These are phyloP conservation scores for Penicillium sp. DNA, from an alignment of 2,329 filamentous ascomycete genomes.

Conservation along the genomic window DNA sequence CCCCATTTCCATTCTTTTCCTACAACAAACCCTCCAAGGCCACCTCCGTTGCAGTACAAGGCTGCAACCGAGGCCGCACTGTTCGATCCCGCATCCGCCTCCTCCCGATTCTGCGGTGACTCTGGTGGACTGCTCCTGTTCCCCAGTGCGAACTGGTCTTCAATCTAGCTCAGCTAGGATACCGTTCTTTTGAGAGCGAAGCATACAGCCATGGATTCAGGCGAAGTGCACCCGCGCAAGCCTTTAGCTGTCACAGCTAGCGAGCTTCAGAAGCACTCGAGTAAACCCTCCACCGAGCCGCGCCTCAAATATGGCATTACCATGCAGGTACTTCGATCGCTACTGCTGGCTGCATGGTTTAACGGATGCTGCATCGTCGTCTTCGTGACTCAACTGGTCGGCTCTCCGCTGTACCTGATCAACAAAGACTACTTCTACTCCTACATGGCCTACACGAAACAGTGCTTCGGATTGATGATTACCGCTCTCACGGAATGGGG, in stretches of 20 bases:
- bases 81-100: conserved; percentile 12
- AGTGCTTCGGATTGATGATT: conserved; percentile 62
- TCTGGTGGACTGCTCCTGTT: background rate
- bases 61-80: conserved; percentile 3
- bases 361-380: conserved; percentile 43
- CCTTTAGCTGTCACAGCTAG: conserved; percentile 16
- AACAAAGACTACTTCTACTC: conserved; percentile 61
- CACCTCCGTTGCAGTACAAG: conserved; percentile 1
- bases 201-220: conserved; percentile 28
- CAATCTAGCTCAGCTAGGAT: background rate
- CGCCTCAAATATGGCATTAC: conserved; percentile 46
- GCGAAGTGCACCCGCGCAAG: conserved; percentile 35
- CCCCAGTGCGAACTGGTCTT: background rate
- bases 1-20: background rate
- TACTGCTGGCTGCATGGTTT: conserved; percentile 47
- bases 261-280: conserved; percentile 18
- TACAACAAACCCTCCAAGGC: background rate
- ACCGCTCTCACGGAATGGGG: conserved; percentile 63
- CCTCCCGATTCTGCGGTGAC: conserved; percentile 2
- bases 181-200: background rate
- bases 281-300: conserved; percentile 28
- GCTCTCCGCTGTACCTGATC: conserved; percentile 60
- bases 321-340: conserved; percentile 46
- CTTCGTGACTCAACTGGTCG: conserved; percentile 59
- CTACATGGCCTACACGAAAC: conserved; percentile 66